phyloP scores from a whole-genome alignment of 768 basidiomycete genomes.

The Pisolithus sp. region DNA sequence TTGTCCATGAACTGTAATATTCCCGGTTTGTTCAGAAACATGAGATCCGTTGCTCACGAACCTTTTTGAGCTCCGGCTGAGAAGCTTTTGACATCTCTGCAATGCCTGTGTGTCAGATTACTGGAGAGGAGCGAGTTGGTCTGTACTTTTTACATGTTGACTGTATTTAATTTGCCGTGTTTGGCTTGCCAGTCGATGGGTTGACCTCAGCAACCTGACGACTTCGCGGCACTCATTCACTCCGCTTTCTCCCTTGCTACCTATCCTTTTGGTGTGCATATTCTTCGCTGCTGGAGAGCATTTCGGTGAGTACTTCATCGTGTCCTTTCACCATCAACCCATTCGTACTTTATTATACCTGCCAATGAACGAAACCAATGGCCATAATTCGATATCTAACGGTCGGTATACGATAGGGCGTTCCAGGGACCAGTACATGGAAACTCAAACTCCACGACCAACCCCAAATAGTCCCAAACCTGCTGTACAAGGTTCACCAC shows the following conservation, averaged over 20 bases:
- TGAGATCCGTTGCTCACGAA: slow-evolving; percentile 23
- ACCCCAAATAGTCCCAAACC: slow-evolving; percentile 21
- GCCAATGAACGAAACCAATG: slow-evolving; percentile 11
- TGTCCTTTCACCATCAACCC: slow-evolving; percentile 11
- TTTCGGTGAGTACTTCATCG: not conserved
- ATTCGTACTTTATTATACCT: not conserved
- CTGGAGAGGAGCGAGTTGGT: not conserved
- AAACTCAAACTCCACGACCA: slow-evolving; percentile 33
- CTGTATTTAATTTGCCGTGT: slow-evolving; percentile 27
- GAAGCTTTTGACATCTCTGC: slow-evolving; percentile 83
- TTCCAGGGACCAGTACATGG: slow-evolving; percentile 28
- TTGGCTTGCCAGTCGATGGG: slow-evolving; percentile 14
- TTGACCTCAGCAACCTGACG: not conserved
- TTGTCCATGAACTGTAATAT: slow-evolving; percentile 92
- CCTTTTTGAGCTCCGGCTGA: slow-evolving; percentile 98
- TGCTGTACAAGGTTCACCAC: slow-evolving; percentile 25
- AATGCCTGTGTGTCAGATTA: not conserved
- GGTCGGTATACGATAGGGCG: not conserved
- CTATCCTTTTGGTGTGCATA: not conserved
- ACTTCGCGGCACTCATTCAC: not conserved
- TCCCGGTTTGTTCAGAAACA: not conserved
- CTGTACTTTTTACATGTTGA: too few relatives aligned
- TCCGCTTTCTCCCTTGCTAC: not conserved
- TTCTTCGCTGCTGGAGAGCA: not conserved
- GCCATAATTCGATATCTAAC: slow-evolving; percentile 2